These are phyloP conservation scores for Saccharata proteae DNA, from an alignment of 2,329 filamentous ascomycete genomes.

Conservation along the genomic window DNA sequence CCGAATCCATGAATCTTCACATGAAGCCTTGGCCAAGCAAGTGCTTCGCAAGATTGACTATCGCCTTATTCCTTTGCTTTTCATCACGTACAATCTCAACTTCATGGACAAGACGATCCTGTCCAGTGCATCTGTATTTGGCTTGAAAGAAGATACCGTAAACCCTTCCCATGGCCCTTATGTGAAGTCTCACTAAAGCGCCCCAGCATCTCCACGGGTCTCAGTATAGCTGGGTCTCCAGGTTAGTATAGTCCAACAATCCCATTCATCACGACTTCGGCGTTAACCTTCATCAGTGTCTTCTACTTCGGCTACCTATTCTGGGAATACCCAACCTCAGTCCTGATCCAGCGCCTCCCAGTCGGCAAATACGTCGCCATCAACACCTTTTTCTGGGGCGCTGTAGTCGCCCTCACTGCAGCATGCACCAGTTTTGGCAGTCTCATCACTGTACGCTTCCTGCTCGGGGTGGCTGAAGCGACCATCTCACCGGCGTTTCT, in stretches of 20 bases:
- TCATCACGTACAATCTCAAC: slow-evolving; percentile 46
- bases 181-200: too few species aligned
- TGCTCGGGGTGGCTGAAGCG: slow-evolving; percentile 19
- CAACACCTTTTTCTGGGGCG: slow-evolving; percentile 42
- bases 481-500: slow-evolving; percentile 15
- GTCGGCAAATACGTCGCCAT: slow-evolving; percentile 35
- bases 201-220: slow-evolving; percentile 37
- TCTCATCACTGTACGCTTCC: slow-evolving; percentile 15
- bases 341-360: slow-evolving; percentile 37
- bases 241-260: background rate
- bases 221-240: slow-evolving; percentile 37
- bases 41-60: slow-evolving; percentile 46
- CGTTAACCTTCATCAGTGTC: slow-evolving; percentile 34
- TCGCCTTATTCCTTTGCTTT: slow-evolving; percentile 43
- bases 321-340: slow-evolving; percentile 39
- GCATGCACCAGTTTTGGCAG: slow-evolving; percentile 16
- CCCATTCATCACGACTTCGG: too few species aligned
- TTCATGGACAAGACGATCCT: slow-evolving; percentile 48
- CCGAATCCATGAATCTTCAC: too few species aligned
- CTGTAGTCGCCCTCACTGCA: slow-evolving; percentile 26
- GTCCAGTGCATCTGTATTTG: slow-evolving; percentile 43
- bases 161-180: too few species aligned
- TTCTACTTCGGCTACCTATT: slow-evolving; percentile 40
- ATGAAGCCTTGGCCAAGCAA: slow-evolving; percentile 14
- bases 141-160: slow-evolving; percentile 32